These are phyloP conservation scores for Fraxinus nigra DNA, from an alignment of 305 asterid species.

Conservation along the genomic window DNA sequence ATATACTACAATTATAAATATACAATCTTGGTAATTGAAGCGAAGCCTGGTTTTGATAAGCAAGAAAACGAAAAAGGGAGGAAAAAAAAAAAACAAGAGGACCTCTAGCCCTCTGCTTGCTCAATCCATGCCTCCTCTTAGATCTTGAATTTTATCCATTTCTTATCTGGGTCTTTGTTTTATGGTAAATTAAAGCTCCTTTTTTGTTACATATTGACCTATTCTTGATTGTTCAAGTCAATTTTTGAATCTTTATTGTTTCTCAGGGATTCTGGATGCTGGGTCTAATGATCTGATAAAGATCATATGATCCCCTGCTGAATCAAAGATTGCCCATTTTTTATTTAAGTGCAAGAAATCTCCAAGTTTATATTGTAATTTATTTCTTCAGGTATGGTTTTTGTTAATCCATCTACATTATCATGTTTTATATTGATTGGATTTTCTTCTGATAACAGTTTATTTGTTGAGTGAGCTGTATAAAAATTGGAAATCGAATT, in stretches of 20 bases:
- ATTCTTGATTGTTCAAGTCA: conserved; percentile 19
- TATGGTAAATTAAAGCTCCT: conserved; percentile 37
- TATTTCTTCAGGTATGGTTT: conserved; percentile 29
- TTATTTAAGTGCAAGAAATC: conserved; percentile 27
- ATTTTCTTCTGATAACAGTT: conserved; percentile 24
- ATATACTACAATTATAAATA: conserved; percentile 26
- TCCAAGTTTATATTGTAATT: conserved; percentile 38
- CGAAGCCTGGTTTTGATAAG: conserved; percentile 44
- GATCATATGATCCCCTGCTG: conserved; percentile 43
- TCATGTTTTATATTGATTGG: conserved; percentile 27
- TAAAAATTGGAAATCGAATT: conserved; percentile 17
- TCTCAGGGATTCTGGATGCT: conserved; percentile 41
- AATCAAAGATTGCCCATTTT: conserved; percentile 30
- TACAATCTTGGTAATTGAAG: conserved; percentile 43
- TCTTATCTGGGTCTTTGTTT: conserved; percentile 37
- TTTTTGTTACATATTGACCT: conserved; percentile 22
- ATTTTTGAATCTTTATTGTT: conserved; percentile 38
- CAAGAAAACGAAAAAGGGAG: conserved; percentile 40
- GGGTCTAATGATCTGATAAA: conserved; percentile 55
- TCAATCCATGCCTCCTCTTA: conserved; percentile 47
- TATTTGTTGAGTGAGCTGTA: conserved; percentile 16
- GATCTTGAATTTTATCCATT: conserved; percentile 52
- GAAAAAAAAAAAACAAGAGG: conserved; percentile 41
- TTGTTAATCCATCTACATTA: conserved; percentile 50
- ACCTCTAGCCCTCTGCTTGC: conserved; percentile 55